Base-by-base conservation (phyloP, 2,329 filamentous ascomycete genomes). In the Cytospora piceicola region DNA sequence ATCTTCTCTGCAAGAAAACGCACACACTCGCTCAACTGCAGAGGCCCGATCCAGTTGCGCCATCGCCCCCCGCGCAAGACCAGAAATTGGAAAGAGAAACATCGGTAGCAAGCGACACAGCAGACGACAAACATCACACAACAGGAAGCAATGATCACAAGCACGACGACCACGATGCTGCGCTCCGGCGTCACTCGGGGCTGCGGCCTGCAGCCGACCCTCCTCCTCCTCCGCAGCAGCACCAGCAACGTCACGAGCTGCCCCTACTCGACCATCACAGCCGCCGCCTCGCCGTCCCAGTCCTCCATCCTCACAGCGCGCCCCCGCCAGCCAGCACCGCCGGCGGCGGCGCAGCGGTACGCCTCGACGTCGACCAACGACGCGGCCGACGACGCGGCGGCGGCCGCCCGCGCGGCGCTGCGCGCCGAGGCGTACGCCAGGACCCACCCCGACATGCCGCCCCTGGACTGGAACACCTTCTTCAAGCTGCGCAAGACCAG, bases 381-480 rank as follows among this genome's bases (percentile, higher is more conserved):
- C 63, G 64, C 63, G 9, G 69, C 71, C 34, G 69, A 70, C 24
- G 56, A 65, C 5, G 69, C 69, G 0, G 70, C 70, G 0, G 70
- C 74, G 24, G 68, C 72, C 3, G 57, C 72, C 6, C 61, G 75
- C 32, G 65, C 70, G 17, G 69, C 77, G 14, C 66, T 62, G 59
- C 58, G 64, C n/a, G 66, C 66, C n/a, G 49, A 53, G 49, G 57
- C 49, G 20, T 55, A 58, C 58, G 58, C 54, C 30, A 42, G 22
- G 22, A 57, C 77, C 22, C 68, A 74, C 60, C 71, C 74, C 36
- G 72, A 75, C 63, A 69, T 73, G 65, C 72, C 77, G 42, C 74
- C 77, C n/a, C 86, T 94, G 52, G 87, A 93, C 79, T 98, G 94
- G 94, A 90, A 97, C 81, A 88, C 88, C 61, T 98, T 97, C 83